Conservation (phyloP, 805 yeast species). For the Candida tallmaniae region DNA sequence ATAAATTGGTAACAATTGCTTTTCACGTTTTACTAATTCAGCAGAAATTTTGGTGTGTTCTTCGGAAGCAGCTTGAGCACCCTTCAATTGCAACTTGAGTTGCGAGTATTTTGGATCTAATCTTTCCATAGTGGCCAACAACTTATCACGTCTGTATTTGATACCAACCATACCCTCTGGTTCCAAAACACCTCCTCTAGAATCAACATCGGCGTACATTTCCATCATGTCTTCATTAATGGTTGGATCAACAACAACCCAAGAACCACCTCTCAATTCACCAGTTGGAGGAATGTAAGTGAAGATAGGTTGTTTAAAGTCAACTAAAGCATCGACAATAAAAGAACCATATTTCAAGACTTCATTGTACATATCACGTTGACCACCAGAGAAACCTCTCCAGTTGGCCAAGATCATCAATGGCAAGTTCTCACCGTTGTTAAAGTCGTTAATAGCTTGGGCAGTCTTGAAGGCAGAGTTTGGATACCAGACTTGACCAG, state of each 20-base stretch:
- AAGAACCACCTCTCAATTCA: slow-evolving; percentile 99
- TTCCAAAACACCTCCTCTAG: slow-evolving; percentile 97
- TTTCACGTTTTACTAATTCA: slow-evolving; percentile 74
- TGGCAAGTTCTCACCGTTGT: slow-evolving; percentile 96
- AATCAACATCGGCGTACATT: slow-evolving; percentile 95
- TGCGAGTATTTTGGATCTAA: slow-evolving; percentile 73
- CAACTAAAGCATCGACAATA: slow-evolving; percentile 96
- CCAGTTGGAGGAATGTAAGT: slow-evolving; percentile 98
- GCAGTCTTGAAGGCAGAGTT: slow-evolving; percentile 99
- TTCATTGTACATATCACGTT: slow-evolving; percentile 98
- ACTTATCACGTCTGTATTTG: slow-evolving; percentile 91
- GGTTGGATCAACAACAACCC: slow-evolving; percentile 99
- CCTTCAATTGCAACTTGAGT: slow-evolving; percentile 57
- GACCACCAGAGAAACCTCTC: slow-evolving; percentile 99
- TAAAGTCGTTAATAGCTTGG: slow-evolving; percentile 96
- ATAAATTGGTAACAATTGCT: slow-evolving; percentile 77
- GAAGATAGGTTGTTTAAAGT: slow-evolving; percentile 93
- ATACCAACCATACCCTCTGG: slow-evolving; percentile 99
- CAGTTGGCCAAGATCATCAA: slow-evolving; percentile 97
- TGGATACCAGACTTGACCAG: slow-evolving; percentile 99
- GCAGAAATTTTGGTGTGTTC: slow-evolving; percentile 62
- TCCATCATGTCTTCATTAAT: slow-evolving; percentile 97
- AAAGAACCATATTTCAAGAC: slow-evolving; percentile 94
- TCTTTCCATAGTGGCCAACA: slow-evolving; percentile 86
- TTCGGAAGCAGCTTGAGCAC: slow-evolving; percentile 50